A percentile compares a stretch with the other conserved stretches of the same genome.
These are phyloP conservation scores for Paraconiothyrium sp. DNA, from an alignment of 2,329 filamentous ascomycete species.

Conservation along the genomic window DNA sequence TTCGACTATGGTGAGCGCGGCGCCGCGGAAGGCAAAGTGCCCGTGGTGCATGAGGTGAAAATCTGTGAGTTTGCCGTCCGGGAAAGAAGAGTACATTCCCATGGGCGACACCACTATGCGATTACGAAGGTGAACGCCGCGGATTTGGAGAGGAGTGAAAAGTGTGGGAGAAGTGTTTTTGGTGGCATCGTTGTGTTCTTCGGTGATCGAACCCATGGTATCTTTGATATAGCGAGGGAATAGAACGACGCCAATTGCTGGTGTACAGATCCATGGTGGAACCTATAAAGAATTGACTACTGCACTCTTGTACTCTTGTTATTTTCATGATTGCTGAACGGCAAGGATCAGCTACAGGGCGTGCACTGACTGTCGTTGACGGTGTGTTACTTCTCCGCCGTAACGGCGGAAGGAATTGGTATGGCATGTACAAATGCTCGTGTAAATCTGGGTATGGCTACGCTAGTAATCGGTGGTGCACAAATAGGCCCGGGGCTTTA, in stretches of 20 bases:
- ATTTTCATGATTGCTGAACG: neutral
- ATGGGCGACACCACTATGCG: constrained; percentile 34
- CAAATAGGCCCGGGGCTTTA: neutral
- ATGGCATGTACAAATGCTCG: neutral
- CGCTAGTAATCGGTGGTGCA: neutral
- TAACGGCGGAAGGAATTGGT: neutral
- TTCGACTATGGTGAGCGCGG: constrained; percentile 31
- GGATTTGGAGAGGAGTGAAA: constrained; percentile 31
- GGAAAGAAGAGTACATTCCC: constrained; percentile 28
- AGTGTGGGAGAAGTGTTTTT: constrained; percentile 6
- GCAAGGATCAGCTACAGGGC: neutral
- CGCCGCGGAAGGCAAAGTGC: constrained; percentile 31
- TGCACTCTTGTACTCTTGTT: neutral
- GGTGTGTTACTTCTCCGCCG: neutral
- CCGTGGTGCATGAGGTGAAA: constrained; percentile 33
- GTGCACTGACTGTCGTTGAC: neutral
- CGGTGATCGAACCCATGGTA: neutral
- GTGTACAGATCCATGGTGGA: neutral
- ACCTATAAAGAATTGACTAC: neutral
- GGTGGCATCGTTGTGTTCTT: no score
- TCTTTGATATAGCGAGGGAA: neutral
- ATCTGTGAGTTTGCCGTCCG: constrained; percentile 31
- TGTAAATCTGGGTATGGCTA: neutral
- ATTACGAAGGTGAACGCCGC: constrained; percentile 26
- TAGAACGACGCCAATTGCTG: no score